A percentile compares a stretch with the other conserved stretches of the same genome.
Conservation (phyloP, 257 asterid species). For the Primulina eburnea region DNA sequence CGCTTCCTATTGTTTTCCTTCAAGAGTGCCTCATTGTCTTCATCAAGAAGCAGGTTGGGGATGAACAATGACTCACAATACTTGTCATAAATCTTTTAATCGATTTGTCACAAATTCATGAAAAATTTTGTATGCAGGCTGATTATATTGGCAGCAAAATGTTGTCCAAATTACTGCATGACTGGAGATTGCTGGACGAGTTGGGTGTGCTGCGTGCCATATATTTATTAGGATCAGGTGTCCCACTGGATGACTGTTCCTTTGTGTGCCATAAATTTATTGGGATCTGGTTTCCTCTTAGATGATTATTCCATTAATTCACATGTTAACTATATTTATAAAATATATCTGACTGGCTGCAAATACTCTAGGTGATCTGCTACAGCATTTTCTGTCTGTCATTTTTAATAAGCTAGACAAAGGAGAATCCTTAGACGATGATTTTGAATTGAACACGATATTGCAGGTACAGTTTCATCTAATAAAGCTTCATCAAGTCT, state of each 20-base stretch:
- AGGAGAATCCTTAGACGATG: conserved; percentile 89
- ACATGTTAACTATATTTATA: neutral
- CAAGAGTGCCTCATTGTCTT: conserved; percentile 82
- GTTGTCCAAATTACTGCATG: conserved; percentile 72
- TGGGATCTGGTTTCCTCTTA: neutral
- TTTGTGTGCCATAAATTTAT: neutral
- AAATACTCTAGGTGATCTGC: conserved; percentile 72
- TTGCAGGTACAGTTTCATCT: conserved; percentile 60
- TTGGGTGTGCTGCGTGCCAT: conserved; percentile 85
- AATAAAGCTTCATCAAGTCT: conserved; percentile 18
- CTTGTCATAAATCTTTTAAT: conserved; percentile 17
- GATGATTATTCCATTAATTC: neutral
- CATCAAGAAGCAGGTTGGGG: conserved; percentile 76
- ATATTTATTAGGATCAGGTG: conserved; percentile 96
- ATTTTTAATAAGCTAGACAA: conserved; percentile 83
- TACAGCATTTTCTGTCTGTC: conserved; percentile 87
- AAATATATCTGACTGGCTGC: neutral
- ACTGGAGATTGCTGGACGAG: conserved; percentile 93
- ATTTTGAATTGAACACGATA: conserved; percentile 88
- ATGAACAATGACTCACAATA: conserved; percentile 16
- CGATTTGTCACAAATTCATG: conserved; percentile 14
- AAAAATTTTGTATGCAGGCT: conserved; percentile 53
- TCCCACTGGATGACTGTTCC: conserved; percentile 13
- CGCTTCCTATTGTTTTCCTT: conserved; percentile 71
- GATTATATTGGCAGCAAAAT: conserved; percentile 82